Evolutionary conservation across 2,329 filamentous ascomycete genomes (phyloP).

Genomic region (Fusarium nanum): DNA sequence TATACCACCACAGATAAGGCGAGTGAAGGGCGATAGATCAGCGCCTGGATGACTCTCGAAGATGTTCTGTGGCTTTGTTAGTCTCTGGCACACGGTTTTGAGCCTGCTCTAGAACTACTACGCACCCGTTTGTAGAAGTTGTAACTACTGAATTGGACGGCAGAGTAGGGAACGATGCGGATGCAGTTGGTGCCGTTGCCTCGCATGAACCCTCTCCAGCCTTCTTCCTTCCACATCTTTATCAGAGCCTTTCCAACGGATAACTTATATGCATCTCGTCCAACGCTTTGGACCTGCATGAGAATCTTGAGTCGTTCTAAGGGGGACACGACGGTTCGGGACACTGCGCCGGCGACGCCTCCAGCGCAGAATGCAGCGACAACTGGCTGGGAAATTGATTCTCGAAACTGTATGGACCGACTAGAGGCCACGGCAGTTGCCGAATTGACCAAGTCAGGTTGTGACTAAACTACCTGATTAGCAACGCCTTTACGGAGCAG

Average conservation of each 20-base stretch:
- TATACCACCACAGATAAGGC: conserved; percentile 88
- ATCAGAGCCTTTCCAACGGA: conserved; percentile 87
- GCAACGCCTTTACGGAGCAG: neutral
- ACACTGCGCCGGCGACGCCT: conserved; percentile 95
- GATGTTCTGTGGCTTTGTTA: conserved; percentile 63
- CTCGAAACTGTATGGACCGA: conserved; percentile 53
- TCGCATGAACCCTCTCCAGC: conserved; percentile 96
- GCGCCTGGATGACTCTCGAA: conserved; percentile 81
- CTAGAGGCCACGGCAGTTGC: conserved; percentile 44
- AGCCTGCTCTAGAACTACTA: neutral
- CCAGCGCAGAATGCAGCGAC: conserved; percentile 93
- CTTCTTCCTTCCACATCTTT: conserved; percentile 98
- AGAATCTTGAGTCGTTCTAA: conserved; percentile 96
- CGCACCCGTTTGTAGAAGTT: conserved; percentile 94
- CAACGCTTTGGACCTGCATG: conserved; percentile 94
- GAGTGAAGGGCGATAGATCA: conserved; percentile 77
- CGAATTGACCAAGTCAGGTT: conserved; percentile 45
- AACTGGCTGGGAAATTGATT: conserved; percentile 80
- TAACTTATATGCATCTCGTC: conserved; percentile 91
- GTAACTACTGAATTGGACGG: conserved; percentile 97
- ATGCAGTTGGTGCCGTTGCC: conserved; percentile 99
- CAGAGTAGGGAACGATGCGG: conserved; percentile 96
- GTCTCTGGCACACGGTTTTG: neutral
- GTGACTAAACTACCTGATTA: conserved; percentile 41
- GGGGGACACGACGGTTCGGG: conserved; percentile 94